phyloP scores from a whole-genome alignment of 2,329 filamentous ascomycete species.

The Monosporascus sp. region DNA sequence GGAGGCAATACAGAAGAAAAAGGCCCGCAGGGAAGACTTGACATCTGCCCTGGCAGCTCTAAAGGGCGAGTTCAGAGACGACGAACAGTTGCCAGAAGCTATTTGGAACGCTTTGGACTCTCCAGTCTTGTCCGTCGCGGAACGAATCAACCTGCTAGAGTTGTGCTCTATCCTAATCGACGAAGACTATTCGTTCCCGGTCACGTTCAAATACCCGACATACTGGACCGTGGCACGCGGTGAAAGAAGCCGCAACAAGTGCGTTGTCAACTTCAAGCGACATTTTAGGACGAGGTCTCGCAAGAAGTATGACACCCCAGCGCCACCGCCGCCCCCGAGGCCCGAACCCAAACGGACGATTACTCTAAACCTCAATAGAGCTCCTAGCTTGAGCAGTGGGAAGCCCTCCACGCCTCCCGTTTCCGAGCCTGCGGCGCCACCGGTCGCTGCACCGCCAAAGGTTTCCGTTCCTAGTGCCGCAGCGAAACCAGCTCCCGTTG shows the following conservation, averaged over 20 bases:
- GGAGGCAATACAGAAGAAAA: conserved; percentile 40
- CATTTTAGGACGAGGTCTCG: conserved; percentile 22
- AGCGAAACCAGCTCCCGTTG: conserved; percentile 2
- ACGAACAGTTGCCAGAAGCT: conserved; percentile 37
- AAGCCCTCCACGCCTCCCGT: conserved; percentile 12
- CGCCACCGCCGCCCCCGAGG: conserved; percentile 12
- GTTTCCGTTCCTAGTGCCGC: conserved; percentile 1
- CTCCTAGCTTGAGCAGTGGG: conserved; percentile 14
- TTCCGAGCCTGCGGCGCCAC: conserved; percentile 3
- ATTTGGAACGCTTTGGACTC: conserved; percentile 48
- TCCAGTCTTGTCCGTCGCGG: conserved; percentile 38
- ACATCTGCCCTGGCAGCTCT: conserved; percentile 41
- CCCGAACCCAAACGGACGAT: conserved; percentile 27
- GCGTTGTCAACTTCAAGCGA: conserved; percentile 19
- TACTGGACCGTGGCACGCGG: conserved; percentile 36
- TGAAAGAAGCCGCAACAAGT: conserved; percentile 18
- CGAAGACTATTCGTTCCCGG: conserved; percentile 38
- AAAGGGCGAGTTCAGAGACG: conserved; percentile 41
- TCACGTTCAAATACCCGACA: conserved; percentile 42
- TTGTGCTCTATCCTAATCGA: conserved; percentile 47
- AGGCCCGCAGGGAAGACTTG: conserved; percentile 44
- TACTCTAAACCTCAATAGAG: conserved; percentile 26
- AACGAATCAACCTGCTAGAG: conserved; percentile 46
- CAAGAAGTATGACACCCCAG: conserved; percentile 16
- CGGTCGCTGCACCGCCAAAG: conserved; percentile 2